Conservation (phyloP, 2,329 filamentous ascomycete genomes). For the Trichoderma hamatum region DNA sequence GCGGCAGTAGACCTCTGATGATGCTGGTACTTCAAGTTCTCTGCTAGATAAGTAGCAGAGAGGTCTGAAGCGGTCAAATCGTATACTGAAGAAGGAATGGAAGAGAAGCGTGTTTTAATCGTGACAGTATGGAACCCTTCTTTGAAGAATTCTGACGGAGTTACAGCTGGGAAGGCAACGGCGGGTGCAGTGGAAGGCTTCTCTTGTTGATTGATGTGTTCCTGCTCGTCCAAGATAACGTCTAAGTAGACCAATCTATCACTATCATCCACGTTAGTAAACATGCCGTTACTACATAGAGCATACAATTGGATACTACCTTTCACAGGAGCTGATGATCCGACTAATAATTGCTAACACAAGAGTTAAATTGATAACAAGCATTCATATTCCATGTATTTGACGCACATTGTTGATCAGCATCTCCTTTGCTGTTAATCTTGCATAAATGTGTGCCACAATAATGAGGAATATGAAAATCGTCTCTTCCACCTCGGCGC, state of each 20-base stretch:
- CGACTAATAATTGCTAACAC: constrained; percentile 53
- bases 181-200: neutral
- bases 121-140: constrained; percentile 20
- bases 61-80: neutral
- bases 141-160: neutral
- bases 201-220: neutral
- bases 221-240: neutral
- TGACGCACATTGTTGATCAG: constrained; percentile 50
- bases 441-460: constrained; percentile 56
- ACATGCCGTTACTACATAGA: neutral
- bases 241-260: constrained; percentile 33
- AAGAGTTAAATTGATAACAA: neutral
- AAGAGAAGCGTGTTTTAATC: neutral
- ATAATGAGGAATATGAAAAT: constrained; percentile 54
- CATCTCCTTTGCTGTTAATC: constrained; percentile 42
- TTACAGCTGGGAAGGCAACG: neutral
- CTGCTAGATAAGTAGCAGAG: constrained; percentile 29
- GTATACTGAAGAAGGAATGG: neutral
- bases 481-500: constrained; percentile 32
- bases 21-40: constrained; percentile 8
- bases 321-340: constrained; percentile 55
- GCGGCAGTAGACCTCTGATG: neutral
- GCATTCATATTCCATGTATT: neutral
- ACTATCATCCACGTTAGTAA: constrained; percentile 23
- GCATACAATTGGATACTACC: constrained; percentile 43